Evolutionary conservation across 371 early-diverging fungal species (phyloP).

Genomic region (Mortierella sp.): DNA sequence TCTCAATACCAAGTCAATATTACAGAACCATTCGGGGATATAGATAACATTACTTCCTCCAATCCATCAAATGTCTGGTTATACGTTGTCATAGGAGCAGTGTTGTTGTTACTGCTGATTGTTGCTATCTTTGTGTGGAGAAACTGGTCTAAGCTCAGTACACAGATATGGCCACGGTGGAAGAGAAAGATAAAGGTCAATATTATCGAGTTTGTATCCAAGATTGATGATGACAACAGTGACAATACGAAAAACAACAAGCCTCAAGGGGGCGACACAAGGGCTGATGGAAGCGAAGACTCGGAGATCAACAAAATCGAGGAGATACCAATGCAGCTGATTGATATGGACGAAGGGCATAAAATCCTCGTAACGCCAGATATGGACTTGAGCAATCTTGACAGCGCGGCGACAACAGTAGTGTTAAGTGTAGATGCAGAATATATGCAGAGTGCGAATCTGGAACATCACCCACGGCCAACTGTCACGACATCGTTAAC

Average conservation of each 20-base stretch:
- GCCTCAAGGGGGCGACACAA: neutral
- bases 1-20: neutral
- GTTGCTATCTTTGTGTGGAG: neutral
- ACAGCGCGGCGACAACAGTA: neutral
- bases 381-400: constrained; percentile 10
- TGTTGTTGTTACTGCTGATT: neutral
- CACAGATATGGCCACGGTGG: neutral
- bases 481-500: neutral
- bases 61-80: neutral
- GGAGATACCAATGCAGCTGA: neutral
- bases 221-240: neutral
- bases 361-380: constrained; percentile 18
- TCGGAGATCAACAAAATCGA: constrained; percentile 2
- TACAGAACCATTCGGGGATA: neutral
- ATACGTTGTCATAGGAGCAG: neutral
- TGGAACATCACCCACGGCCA: neutral
- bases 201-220: constrained; percentile 1
- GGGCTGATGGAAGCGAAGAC: neutral
- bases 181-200: neutral
- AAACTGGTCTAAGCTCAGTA: neutral
- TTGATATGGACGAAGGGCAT: neutral
- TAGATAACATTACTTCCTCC: neutral
- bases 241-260: neutral
- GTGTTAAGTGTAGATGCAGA: neutral
- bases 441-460: neutral